These are phyloP conservation scores for Bonnemaisonia californica DNA, from an alignment of 31 red algal species.

Conservation along the genomic window DNA sequence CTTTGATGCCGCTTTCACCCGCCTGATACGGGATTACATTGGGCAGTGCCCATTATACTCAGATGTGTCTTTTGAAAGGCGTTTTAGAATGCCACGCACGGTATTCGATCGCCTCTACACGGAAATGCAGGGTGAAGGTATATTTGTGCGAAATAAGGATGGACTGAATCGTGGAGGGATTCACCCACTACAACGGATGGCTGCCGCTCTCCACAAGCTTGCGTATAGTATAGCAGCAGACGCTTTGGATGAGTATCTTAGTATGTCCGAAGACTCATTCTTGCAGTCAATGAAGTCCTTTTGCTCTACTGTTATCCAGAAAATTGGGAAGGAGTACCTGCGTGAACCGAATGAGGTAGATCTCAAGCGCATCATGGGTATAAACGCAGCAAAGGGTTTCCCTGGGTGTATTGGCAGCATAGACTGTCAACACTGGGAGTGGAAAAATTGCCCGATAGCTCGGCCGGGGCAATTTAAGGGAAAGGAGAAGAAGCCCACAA, in stretches of 20 bases:
- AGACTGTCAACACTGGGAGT: slow-evolving; percentile 27
- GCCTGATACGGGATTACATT: slow-evolving; percentile 16
- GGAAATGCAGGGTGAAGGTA: background rate
- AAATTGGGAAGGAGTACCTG: slow-evolving; percentile 6
- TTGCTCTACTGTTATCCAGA: background rate
- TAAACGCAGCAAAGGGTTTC: slow-evolving; percentile 2
- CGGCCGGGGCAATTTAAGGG: background rate
- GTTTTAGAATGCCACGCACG: slow-evolving; percentile 5
- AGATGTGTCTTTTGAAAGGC: slow-evolving; percentile 3
- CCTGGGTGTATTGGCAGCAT: slow-evolving; percentile 7
- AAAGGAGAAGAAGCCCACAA: too few relatives aligned
- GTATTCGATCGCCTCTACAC: slow-evolving; percentile 14
- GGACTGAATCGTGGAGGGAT: too few relatives aligned
- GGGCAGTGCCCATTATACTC: background rate
- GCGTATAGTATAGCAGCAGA: background rate
- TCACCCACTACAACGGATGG: slow-evolving; percentile 5
- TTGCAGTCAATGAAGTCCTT: background rate
- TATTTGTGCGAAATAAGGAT: too few relatives aligned
- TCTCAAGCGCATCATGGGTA: slow-evolving; percentile 7
- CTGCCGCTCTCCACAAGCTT: background rate
- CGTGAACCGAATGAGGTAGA: slow-evolving; percentile 16
- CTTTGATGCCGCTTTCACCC: too few relatives aligned
- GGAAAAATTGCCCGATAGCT: background rate
- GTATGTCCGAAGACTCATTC: background rate
- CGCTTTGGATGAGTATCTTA: background rate